Evolutionary conservation across 2,329 filamentous ascomycete species (phyloP).

Genomic region (Cordyceps fumosorosea): DNA sequence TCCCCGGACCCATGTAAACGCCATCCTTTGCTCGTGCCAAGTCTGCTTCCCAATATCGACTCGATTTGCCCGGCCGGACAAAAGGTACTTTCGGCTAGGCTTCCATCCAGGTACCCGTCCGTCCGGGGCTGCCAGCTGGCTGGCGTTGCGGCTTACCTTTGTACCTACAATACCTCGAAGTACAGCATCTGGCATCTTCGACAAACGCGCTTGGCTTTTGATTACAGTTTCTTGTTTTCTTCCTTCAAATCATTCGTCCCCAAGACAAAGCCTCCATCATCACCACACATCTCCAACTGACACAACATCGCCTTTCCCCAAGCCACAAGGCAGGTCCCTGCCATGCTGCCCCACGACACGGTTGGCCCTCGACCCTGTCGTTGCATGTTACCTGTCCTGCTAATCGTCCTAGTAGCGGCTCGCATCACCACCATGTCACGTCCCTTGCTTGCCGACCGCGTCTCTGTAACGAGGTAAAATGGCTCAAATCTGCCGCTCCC

Average conservation of each 20-base stretch:
- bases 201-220: background rate
- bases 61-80: background rate
- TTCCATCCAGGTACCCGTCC: constrained; percentile 4
- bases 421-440: constrained; percentile 9
- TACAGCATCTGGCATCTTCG: background rate
- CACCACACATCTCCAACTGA: background rate
- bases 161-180: too few species aligned
- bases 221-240: background rate
- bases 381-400: background rate
- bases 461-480: background rate
- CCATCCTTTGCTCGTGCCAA: background rate
- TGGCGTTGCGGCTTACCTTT: background rate
- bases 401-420: background rate
- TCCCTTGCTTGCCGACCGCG: background rate
- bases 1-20: background rate
- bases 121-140: constrained; percentile 2
- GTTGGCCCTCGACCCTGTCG: background rate
- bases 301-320: background rate
- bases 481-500: constrained; percentile 3
- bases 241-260: background rate
- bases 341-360: background rate
- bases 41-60: background rate
- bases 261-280: background rate
- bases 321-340: constrained; percentile 6
- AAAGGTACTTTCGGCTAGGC: constrained; percentile 10